Base-by-base conservation (phyloP, 1,139 yeast genomes). In the Zygoascus hellenicus region DNA sequence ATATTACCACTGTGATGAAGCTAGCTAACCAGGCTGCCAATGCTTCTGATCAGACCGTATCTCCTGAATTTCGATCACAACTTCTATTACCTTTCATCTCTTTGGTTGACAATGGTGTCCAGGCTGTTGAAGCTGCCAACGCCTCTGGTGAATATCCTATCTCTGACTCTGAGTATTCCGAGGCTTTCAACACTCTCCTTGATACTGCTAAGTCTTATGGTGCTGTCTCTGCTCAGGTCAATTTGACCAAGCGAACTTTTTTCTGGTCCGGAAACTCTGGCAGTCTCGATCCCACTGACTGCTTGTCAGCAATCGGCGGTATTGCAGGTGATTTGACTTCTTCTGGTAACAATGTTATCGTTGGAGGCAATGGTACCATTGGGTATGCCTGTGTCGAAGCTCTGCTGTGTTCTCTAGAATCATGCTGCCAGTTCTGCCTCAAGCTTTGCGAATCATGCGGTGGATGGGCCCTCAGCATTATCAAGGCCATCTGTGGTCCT, bases 201-300 rank as follows among this genome's bases (percentile, higher is more conserved):
- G 14, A 30, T 11, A 40, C 43, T 15, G 43, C 43, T 5, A n/a
- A 40, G 36, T 35, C 43, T 16, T 40, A 30, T 11, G 36, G 36
- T 31, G 43, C 32, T n/a, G 29, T 30, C 11, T 14, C 43, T n/a
- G 28, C 14, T 31, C 16, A 16, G n/a, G 29, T 40, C 14, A 40
- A 31, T 13, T 15, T 40, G n/a, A 31, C 43, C 9, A 40, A 31
- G 43, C 6, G 43, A 30, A 29, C 43, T 13, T 30, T 40, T 14
- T 36, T 19, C 29, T 36, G 39, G 39, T 26, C 26, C 7, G 26
- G 26, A 22, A 22, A 29, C 15, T 5, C 13, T 19, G 11, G 17
- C 5, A 26, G 10, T 5, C n/a, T 6, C 6, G 39, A 36, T 36
- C 30, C 39, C 11, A 19, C 39, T n/a, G n/a, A 14, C 22, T 26